Evolutionary conservation across 1,284 basidiomycete genomes (phyloP).

Genomic region (Retiboletus flavoniger): DNA sequence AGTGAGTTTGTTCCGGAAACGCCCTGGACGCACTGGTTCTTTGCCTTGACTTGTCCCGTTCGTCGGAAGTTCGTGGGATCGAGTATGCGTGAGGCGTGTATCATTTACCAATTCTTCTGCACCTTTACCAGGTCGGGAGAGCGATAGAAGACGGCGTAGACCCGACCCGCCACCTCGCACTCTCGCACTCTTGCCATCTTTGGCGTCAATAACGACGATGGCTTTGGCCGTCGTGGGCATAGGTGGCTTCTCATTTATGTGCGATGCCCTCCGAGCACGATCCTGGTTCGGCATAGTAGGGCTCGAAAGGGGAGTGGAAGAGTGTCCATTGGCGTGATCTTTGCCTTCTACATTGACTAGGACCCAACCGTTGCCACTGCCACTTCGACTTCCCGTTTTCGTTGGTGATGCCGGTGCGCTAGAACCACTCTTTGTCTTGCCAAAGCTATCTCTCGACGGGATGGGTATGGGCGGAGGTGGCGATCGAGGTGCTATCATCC

Average conservation of each 20-base stretch:
- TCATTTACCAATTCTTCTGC: slow-evolving; percentile 31
- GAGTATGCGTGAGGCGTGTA: slow-evolving; percentile 25
- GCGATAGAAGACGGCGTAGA: slow-evolving; percentile 33
- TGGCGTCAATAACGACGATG: slow-evolving; percentile 57
- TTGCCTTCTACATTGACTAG: slow-evolving; percentile 60
- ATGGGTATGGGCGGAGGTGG: slow-evolving; percentile 29
- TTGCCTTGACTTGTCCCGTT: slow-evolving; percentile 25
- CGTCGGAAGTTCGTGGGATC: slow-evolving; percentile 27
- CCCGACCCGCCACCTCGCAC: slow-evolving; percentile 37
- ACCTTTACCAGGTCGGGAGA: slow-evolving; percentile 34
- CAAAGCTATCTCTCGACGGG: slow-evolving; percentile 25
- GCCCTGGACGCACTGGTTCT: slow-evolving; percentile 25
- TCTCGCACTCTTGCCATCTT: slow-evolving; percentile 44
- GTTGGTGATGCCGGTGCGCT: slow-evolving; percentile 34
- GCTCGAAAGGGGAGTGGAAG: slow-evolving; percentile 29
- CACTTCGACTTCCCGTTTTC: slow-evolving; percentile 37
- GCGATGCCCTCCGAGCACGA: slow-evolving; percentile 27
- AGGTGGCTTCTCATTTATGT: slow-evolving; percentile 27
- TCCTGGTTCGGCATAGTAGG: slow-evolving; percentile 32
- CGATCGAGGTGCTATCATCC: slow-evolving; percentile 39
- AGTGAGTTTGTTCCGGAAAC: slow-evolving; percentile 31
- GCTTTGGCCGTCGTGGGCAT: slow-evolving; percentile 55
- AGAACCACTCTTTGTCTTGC: slow-evolving; percentile 26
- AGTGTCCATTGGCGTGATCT: slow-evolving; percentile 32
- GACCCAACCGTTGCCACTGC: slow-evolving; percentile 56